phyloP scores from a whole-genome alignment of 371 early-diverging fungal species.

The Basidiobolus meristosporus region DNA sequence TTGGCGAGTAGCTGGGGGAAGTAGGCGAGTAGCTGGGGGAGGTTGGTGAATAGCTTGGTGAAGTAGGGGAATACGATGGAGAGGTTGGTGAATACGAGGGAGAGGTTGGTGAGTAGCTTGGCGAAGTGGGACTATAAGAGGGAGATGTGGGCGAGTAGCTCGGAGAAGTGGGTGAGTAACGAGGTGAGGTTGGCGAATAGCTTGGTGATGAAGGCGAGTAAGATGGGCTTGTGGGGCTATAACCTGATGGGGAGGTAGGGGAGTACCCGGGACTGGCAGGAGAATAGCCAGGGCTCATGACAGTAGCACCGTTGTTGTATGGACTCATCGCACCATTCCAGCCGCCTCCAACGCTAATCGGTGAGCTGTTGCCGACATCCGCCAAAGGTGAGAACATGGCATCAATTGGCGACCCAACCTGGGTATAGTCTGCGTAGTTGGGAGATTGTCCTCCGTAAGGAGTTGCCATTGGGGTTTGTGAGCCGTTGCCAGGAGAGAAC shows the following conservation, averaged over 20 bases:
- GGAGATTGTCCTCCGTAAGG: constrained; percentile 34
- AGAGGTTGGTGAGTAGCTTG: constrained; percentile 50
- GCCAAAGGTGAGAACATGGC: constrained; percentile 7
- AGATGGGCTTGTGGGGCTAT: no score
- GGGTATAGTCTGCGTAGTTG: constrained; percentile 28
- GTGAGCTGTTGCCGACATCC: constrained; percentile 3
- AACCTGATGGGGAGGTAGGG: constrained; percentile 44
- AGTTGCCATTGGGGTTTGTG: constrained; percentile 22
- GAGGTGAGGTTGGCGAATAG: constrained; percentile 65
- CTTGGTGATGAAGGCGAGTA: no score
- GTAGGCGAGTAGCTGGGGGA: constrained; percentile 24
- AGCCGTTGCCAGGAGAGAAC: constrained; percentile 6
- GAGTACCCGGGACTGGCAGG: constrained; percentile 74
- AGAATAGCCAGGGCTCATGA: constrained; percentile 43
- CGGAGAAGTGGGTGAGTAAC: constrained; percentile 56
- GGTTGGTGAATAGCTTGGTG: constrained; percentile 68
- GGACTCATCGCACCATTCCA: constrained; percentile 8
- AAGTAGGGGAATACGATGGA: constrained; percentile 57
- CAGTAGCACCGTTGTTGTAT: constrained; percentile 22
- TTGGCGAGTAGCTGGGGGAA: constrained; percentile 23
- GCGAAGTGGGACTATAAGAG: constrained; percentile 53
- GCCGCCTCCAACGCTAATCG: not conserved
- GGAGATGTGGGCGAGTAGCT: constrained; percentile 56
- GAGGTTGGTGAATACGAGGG: constrained; percentile 21
- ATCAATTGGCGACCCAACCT: constrained; percentile 8